Evolutionary conservation across 2,329 filamentous ascomycete species (phyloP), one percentile per base, ranked within the genome.

Genomic region (Aspergillus fumigatus): DNA sequence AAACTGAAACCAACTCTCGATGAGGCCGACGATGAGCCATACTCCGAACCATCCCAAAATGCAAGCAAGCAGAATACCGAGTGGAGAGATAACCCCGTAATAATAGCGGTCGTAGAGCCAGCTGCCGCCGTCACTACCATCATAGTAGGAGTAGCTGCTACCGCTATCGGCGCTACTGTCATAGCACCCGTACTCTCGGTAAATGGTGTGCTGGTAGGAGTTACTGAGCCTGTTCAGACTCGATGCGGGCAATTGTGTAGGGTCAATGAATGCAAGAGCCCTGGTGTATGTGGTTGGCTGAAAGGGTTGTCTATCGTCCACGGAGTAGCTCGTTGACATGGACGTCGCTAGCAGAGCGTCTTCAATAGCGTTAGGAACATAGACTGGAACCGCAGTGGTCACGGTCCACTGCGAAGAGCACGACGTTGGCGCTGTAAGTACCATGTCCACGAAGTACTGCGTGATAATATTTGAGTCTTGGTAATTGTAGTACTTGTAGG

Each of bases 1-100:
- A 58, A 71, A 71, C 19, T 67, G 66, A 4, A 71, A 50, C 56
- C 66, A 71, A 43, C 61, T 64, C 51, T 71, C 69, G 26, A 71
- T 54, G 41, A 71, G 62, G 26, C 69, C 69, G 3, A 62, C 48
- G 27, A 71, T 58, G 51, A 71, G 59, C 29, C 60, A 60, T 0
- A 71, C 35, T 9, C 61, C 66, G 11, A 69, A 58, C 69, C 68
- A 71, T 45, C 66, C 66, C 0, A 71, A 41, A 4, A 59, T 23
- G n/a, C 27, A 43, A 47, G 67, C 66, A 11, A 71, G 52, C 5
- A 62, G 59, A 19, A 71, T 56, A 26, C 62, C 69, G 7, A 70
- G 51, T 0, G 58, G 62, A 1, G 66, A 64, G 51, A 70, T 67
- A 1, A 62, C 67, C 21, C 59, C 48, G 29, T 48, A 62, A 26